Conservation (phyloP, 306 rosid species). For the Chamaecrista fasciculata region DNA sequence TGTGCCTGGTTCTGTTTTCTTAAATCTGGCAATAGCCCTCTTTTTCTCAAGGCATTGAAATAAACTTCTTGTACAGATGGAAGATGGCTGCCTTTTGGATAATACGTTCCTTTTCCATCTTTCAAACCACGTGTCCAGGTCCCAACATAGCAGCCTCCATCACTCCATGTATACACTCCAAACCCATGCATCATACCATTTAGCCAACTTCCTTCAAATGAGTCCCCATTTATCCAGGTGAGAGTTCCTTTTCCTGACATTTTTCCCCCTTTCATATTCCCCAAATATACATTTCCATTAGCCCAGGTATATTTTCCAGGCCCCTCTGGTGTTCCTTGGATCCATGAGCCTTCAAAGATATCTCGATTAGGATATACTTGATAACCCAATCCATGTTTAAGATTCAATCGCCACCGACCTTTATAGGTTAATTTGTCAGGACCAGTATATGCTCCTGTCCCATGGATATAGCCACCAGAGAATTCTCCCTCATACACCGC, state of each 20-base stretch:
- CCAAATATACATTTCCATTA: slow-evolving; percentile 84
- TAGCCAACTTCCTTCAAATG: slow-evolving; percentile 96
- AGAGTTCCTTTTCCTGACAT: slow-evolving; percentile 99
- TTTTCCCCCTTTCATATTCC: slow-evolving; percentile 91
- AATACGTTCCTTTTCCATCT: slow-evolving; percentile 95
- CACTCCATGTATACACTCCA: slow-evolving; percentile 90
- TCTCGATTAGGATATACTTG: slow-evolving; percentile 91
- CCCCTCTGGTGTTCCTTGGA: slow-evolving; percentile 91
- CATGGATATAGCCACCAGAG: slow-evolving; percentile 88
- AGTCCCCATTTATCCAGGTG: slow-evolving; percentile 84
- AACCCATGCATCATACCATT: slow-evolving; percentile 95
- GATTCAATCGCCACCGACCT: slow-evolving; percentile 91
- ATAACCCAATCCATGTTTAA: slow-evolving; percentile 91
- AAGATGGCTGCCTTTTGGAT: slow-evolving; percentile 81
- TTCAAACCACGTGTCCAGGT: slow-evolving; percentile 93
- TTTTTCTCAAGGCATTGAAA: slow-evolving; percentile 84
- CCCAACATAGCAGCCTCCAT: slow-evolving; percentile 95
- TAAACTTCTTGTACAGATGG: slow-evolving; percentile 90
- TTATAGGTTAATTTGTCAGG: slow-evolving; percentile 61
- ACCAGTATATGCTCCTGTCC: slow-evolving; percentile 70
- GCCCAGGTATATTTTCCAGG: slow-evolving; percentile 95
- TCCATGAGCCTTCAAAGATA: slow-evolving; percentile 93
- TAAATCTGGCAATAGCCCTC: slow-evolving; percentile 90
- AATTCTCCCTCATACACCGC: slow-evolving; percentile 80
- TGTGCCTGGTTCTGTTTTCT: slow-evolving; percentile 73